Conservation (phyloP, 345 rosid genomes). For the Euphorbia lathyris region DNA sequence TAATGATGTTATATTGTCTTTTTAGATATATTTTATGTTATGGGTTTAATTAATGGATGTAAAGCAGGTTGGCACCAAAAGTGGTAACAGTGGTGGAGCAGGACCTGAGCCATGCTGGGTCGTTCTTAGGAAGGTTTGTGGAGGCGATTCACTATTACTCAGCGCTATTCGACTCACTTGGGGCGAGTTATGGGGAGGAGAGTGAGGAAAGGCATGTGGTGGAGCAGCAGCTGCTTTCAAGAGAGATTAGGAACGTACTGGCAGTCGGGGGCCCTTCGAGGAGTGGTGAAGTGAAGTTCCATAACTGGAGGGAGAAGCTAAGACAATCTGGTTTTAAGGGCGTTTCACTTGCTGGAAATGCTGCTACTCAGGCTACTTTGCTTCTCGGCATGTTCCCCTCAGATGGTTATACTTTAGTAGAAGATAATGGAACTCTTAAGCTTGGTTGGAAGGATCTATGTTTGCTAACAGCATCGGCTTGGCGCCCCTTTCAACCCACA, state of each 20-base stretch:
- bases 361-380: slow-evolving; percentile 87
- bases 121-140: slow-evolving; percentile 89
- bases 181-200: slow-evolving; percentile 95
- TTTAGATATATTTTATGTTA: background rate
- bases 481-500: slow-evolving; percentile 59
- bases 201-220: slow-evolving; percentile 97
- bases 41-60: background rate
- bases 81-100: slow-evolving; percentile 98
- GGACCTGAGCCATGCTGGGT: slow-evolving; percentile 87
- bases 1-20: background rate
- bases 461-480: slow-evolving; percentile 96
- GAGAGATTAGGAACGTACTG: slow-evolving; percentile 80
- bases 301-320: slow-evolving; percentile 93
- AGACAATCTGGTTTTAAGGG: slow-evolving; percentile 82
- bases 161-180: slow-evolving; percentile 84
- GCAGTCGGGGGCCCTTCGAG: slow-evolving; percentile 87
- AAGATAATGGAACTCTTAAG: slow-evolving; percentile 86
- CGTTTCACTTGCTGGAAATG: slow-evolving; percentile 81
- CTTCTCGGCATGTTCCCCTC: slow-evolving; percentile 93
- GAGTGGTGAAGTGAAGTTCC: slow-evolving; percentile 67
- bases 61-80: slow-evolving; percentile 77
- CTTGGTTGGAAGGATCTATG: slow-evolving; percentile 99
- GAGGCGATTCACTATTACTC: slow-evolving; percentile 99
- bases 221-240: slow-evolving; percentile 89
- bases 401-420: slow-evolving; percentile 92